Percentiles rank a stretch among this genome's conserved stretches.
Evolutionary conservation across 495 filamentous ascomycete species (phyloP).

Genomic region (Viridothelium virens): DNA sequence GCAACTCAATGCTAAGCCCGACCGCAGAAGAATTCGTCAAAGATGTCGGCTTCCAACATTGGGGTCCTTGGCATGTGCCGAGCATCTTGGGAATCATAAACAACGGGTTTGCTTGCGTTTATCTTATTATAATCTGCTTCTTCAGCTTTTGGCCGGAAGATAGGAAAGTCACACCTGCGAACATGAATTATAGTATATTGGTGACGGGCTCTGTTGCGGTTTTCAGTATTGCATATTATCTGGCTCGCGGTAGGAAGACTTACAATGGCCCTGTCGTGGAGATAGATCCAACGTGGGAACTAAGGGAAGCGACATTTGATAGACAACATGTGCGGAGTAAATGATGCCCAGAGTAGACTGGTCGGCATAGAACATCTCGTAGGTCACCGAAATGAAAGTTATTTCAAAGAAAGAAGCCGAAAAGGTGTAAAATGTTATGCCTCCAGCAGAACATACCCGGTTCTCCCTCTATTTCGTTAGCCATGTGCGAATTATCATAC

Average conservation of each 20-base stretch:
- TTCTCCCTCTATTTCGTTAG: no score
- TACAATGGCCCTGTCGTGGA: constrained; percentile 23
- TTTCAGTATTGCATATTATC: constrained; percentile 22
- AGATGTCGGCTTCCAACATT: constrained; percentile 13
- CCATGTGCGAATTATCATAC: no score
- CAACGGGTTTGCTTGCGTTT: constrained; percentile 23
- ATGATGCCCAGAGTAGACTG: neutral
- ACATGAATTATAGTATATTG: constrained; percentile 26
- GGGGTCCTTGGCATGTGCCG: constrained; percentile 25
- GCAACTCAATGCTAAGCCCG: constrained; percentile 1
- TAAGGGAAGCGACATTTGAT: constrained; percentile 16
- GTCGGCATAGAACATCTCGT: no score
- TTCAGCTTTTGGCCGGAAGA: constrained; percentile 20
- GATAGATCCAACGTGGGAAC: no score
- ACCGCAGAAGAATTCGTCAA: neutral
- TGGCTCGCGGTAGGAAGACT: constrained; percentile 16
- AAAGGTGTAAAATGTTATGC: no score
- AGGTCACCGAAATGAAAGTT: no score
- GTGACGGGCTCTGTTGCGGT: constrained; percentile 23
- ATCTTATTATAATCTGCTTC: constrained; percentile 24
- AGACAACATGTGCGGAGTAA: neutral
- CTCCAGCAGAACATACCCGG: no score
- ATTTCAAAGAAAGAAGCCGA: no score
- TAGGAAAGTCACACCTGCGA: constrained; percentile 17
- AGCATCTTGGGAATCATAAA: constrained; percentile 21